phyloP scores from a whole-genome alignment of 2,329 filamentous ascomycete species.

The Elsinoe fawcettii region DNA sequence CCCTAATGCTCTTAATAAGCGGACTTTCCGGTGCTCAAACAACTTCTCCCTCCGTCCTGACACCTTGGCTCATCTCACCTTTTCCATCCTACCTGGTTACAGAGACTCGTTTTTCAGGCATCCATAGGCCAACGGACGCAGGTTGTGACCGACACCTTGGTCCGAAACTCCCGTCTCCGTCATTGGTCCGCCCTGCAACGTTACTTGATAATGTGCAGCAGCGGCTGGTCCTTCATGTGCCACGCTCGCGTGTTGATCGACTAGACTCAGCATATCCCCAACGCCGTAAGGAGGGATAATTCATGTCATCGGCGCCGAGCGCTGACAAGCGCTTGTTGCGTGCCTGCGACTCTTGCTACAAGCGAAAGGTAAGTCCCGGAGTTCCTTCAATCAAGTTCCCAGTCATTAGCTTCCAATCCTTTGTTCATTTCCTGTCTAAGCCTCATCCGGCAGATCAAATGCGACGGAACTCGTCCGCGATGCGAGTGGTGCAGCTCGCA shows the following conservation, averaged over 20 bases:
- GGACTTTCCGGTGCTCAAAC: background rate
- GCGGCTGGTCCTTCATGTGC: background rate
- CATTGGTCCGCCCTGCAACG: background rate
- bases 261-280: background rate
- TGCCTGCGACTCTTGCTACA: constrained; percentile 46
- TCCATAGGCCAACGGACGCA: background rate
- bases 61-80: background rate
- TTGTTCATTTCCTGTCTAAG: background rate
- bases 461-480: constrained; percentile 36
- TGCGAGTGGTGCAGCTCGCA: constrained; percentile 48
- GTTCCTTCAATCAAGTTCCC: constrained; percentile 3
- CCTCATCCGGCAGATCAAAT: constrained; percentile 40
- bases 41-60: constrained; percentile 1
- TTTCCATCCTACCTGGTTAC: background rate
- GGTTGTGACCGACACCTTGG: background rate
- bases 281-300: background rate
- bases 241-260: background rate
- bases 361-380: constrained; percentile 36
- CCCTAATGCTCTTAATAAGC: background rate
- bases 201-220: constrained; percentile 1
- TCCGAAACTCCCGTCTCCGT: background rate
- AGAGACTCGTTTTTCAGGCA: background rate
- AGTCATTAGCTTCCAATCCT: background rate
- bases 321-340: constrained; percentile 17
- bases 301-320: background rate